Evolutionary conservation across 306 rosid species (phyloP).

Genomic region (Acacia acuminata): DNA sequence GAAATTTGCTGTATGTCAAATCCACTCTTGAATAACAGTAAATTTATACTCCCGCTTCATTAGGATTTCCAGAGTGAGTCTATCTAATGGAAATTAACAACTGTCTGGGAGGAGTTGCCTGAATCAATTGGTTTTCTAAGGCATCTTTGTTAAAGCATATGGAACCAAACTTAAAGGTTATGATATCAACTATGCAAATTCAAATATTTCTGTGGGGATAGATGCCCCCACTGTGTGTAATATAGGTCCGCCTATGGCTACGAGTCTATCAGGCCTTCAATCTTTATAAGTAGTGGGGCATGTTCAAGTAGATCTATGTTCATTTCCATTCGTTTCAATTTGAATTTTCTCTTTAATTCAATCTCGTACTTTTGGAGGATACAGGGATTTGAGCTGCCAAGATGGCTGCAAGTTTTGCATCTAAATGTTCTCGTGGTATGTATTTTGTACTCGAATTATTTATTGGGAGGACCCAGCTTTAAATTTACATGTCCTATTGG

Average conservation of each 20-base stretch:
- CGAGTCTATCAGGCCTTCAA: neutral
- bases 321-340: neutral
- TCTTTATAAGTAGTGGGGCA: neutral
- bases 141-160: too few species aligned
- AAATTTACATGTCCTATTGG: neutral
- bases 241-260: neutral
- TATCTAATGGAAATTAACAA: too few species aligned
- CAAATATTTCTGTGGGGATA: too few species aligned
- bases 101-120: too few species aligned
- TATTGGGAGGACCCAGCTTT: neutral
- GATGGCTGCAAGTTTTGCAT: conserved; percentile 13
- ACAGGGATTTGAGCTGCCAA: neutral
- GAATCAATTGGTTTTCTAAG: too few species aligned
- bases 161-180: too few species aligned
- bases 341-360: neutral
- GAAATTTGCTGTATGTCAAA: too few species aligned
- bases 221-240: too few species aligned
- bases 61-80: too few species aligned
- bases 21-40: too few species aligned
- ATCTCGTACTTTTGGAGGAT: neutral
- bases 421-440: neutral
- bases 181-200: too few species aligned
- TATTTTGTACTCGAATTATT: neutral
- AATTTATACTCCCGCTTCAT: too few species aligned
- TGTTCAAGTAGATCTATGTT: neutral